Evolutionary conservation across 2,329 filamentous ascomycete species (phyloP).

Genomic region (Aspergillus neotritici): DNA sequence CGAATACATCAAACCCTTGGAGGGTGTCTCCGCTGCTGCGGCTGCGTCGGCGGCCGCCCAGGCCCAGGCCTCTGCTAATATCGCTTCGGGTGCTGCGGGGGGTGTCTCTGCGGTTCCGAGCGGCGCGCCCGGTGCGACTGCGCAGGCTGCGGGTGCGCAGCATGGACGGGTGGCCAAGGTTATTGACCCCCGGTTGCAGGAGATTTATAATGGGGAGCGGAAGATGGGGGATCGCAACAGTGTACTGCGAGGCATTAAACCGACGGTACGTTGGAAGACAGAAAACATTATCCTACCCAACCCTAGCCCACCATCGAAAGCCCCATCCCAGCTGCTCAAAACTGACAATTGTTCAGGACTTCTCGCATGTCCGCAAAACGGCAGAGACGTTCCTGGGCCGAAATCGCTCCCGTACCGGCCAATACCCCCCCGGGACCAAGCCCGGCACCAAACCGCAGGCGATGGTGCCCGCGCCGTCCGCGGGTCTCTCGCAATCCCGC

Average conservation of each 20-base stretch:
- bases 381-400: slow-evolving; percentile 68
- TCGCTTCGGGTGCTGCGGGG: slow-evolving; percentile 47
- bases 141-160: slow-evolving; percentile 20
- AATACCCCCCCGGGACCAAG: slow-evolving; percentile 31
- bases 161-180: slow-evolving; percentile 54
- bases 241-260: slow-evolving; percentile 77
- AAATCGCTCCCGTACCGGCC: slow-evolving; percentile 37
- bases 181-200: slow-evolving; percentile 74
- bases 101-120: slow-evolving; percentile 37
- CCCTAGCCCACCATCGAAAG: too few species aligned
- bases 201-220: slow-evolving; percentile 87
- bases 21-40: slow-evolving; percentile 49
- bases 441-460: slow-evolving; percentile 28
- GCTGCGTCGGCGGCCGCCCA: slow-evolving; percentile 35
- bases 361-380: slow-evolving; percentile 84
- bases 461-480: slow-evolving; percentile 31
- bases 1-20: slow-evolving; percentile 84
- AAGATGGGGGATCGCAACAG: slow-evolving; percentile 91
- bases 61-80: slow-evolving; percentile 43
- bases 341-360: slow-evolving; percentile 61
- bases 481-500: slow-evolving; percentile 36
- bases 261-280: slow-evolving; percentile 62
- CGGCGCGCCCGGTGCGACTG: slow-evolving; percentile 37
- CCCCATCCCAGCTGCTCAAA: background rate
- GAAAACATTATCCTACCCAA: too few species aligned